Conservation (phyloP, 768 basidiomycete species). For the Psilocybe cyanescens region DNA sequence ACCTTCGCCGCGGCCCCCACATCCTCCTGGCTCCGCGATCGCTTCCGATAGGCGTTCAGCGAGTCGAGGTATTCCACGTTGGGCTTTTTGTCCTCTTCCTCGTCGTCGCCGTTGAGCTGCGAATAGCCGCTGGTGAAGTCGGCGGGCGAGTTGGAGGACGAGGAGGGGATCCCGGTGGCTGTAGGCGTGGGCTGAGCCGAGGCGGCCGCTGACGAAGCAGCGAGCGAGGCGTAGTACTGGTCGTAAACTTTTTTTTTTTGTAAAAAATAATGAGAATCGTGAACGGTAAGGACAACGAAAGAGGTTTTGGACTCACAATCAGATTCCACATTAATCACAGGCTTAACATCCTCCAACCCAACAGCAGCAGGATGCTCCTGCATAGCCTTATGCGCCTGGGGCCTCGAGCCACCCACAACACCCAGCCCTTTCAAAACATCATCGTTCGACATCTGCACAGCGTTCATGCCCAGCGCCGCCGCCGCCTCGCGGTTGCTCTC, state of each 20-base stretch:
- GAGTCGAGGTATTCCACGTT: constrained; percentile 68
- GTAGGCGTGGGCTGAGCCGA: constrained; percentile 70
- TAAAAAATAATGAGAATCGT: too few relatives aligned
- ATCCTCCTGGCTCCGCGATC: constrained; percentile 70
- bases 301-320: constrained; percentile 56
- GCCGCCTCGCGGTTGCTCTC: constrained; percentile 62
- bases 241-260: constrained; percentile 66
- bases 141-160: constrained; percentile 52
- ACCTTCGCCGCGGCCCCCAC: constrained; percentile 46
- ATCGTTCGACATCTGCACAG: constrained; percentile 58
- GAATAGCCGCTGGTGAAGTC: constrained; percentile 38
- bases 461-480: constrained; percentile 31
- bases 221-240: constrained; percentile 81
- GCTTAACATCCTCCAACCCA: constrained; percentile 38
- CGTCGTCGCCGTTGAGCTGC: constrained; percentile 28
- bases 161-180: constrained; percentile 42
- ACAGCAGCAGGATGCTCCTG: constrained; percentile 15
- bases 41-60: constrained; percentile 73
- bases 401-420: constrained; percentile 44
- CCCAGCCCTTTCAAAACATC: constrained; percentile 75
- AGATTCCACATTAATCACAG: constrained; percentile 55
- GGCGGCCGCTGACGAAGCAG: constrained; percentile 56
- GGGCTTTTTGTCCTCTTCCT: constrained; percentile 74
- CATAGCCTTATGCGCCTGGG: constrained; percentile 26
- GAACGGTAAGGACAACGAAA: neutral